Conservation (phyloP, 2,329 filamentous ascomycete genomes). For the Alternaria sp. region DNA sequence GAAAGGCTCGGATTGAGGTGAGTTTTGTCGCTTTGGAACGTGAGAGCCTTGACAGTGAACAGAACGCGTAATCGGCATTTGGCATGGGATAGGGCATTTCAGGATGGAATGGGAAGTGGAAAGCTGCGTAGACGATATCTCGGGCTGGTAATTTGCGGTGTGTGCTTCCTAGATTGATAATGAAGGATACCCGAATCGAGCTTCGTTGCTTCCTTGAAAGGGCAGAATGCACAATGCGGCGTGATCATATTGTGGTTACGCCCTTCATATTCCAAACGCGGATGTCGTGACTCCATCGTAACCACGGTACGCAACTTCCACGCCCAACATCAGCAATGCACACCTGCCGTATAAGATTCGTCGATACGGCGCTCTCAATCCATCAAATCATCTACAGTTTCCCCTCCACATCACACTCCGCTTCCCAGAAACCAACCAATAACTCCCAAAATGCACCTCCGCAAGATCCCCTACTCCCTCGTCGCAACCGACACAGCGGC, state of each 20-base stretch:
- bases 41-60: not conserved
- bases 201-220: not conserved
- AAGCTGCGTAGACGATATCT: not conserved
- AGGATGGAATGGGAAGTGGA: too few relatives aligned
- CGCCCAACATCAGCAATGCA: not conserved
- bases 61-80: not conserved
- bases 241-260: not conserved
- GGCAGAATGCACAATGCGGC: not conserved
- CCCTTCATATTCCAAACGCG: not conserved
- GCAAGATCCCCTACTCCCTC: constrained; percentile 12
- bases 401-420: not conserved
- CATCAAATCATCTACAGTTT: not conserved
- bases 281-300: not conserved
- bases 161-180: too few relatives aligned
- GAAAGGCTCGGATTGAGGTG: not conserved
- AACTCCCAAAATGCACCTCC: constrained; percentile 8
- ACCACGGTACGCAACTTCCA: not conserved
- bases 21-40: not conserved
- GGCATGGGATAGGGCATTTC: not conserved
- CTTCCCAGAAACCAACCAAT: not conserved
- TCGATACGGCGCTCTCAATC: too few relatives aligned
- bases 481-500: not conserved
- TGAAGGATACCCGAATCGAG: too few relatives aligned
- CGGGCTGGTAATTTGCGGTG: too few relatives aligned
- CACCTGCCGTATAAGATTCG: not conserved